Base-by-base conservation (phyloP, 306 rosid species). In the Malus fusca region DNA sequence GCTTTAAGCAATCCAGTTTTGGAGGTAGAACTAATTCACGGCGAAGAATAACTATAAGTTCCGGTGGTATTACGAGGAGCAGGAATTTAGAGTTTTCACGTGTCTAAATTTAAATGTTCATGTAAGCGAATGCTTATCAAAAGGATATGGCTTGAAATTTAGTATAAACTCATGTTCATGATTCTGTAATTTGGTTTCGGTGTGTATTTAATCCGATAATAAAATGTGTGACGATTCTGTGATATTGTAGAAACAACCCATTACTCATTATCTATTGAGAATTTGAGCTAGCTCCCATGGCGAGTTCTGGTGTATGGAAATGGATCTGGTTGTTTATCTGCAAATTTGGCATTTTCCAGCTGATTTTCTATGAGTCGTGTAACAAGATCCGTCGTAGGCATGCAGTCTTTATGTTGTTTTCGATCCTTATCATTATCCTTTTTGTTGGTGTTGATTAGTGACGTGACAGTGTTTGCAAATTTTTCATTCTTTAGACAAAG, bases 401-500 rank as follows among this genome's bases (percentile, higher is more conserved):
- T 44, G 59, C 23, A 26, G 18, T 48, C 56, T 69, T 23, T 12
- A 0, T 21, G 21, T 35, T 65, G 17, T 31, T 68, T 68, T 68
- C 3, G 46, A 23, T 42, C 33, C 11, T 21, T 43, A 44, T 37
- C 42, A 7, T 35, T 35, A 6, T 35, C 40, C 40, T 35, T 35
- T 35, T 6, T 35, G 40, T 6, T 35, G 42, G 42, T 37, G 42
- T 37, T 37, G 42, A 7, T 37, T 2, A 37, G 42, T 37, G 9
- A 37, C 42, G 42, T 37, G 42, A 37, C 58, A 26, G 37, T 10
- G 30, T n/a, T 15, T 37, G 4, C 13, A 18, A 12, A 15, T 25
- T 11, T 25, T 60, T 15, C 25, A 61, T 78, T 74, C 25, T 79
- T 77, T 81, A 95, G 98, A 82, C 75, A 6, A 90, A 89, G 83